A percentile compares a stretch with the other conserved stretches of the same genome.
Evolutionary conservation across 306 rosid species (phyloP).

Genomic region (Oemleria cerasiformis): DNA sequence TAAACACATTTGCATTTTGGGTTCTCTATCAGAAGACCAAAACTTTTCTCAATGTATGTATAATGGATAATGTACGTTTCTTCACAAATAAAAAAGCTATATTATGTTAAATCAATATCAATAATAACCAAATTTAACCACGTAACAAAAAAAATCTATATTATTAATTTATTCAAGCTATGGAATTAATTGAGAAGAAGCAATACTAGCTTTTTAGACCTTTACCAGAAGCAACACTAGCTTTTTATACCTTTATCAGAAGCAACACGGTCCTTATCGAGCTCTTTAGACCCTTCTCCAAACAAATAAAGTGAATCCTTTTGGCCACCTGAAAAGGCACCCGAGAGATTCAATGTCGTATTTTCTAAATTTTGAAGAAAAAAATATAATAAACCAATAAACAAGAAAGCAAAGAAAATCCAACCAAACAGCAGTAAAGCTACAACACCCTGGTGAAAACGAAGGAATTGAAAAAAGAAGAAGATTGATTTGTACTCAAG

Average conservation of each 20-base stretch:
- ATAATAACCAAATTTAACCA: background rate
- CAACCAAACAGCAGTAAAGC: background rate
- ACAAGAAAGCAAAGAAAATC: background rate
- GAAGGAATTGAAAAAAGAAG: background rate
- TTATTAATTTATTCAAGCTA: no score
- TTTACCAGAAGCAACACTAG: no score
- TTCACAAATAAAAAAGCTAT: background rate
- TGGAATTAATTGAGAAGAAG: no score
- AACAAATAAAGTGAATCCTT: background rate
- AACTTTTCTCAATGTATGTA: background rate
- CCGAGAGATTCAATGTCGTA: conserved; percentile 14
- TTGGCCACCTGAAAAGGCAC: background rate
- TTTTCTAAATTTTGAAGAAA: background rate
- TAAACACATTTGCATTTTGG: background rate
- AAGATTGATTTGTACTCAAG: background rate
- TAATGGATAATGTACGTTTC: background rate
- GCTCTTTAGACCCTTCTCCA: no score
- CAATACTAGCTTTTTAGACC: no score
- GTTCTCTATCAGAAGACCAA: background rate
- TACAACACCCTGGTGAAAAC: background rate
- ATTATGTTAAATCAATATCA: background rate
- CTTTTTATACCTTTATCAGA: no score
- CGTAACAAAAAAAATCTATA: no score
- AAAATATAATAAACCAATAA: background rate
- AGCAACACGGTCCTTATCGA: no score